A percentile compares a stretch with the other conserved stretches of the same genome.
Conservation (phyloP, 768 basidiomycete species). For the Rhodocollybia butyracea region DNA sequence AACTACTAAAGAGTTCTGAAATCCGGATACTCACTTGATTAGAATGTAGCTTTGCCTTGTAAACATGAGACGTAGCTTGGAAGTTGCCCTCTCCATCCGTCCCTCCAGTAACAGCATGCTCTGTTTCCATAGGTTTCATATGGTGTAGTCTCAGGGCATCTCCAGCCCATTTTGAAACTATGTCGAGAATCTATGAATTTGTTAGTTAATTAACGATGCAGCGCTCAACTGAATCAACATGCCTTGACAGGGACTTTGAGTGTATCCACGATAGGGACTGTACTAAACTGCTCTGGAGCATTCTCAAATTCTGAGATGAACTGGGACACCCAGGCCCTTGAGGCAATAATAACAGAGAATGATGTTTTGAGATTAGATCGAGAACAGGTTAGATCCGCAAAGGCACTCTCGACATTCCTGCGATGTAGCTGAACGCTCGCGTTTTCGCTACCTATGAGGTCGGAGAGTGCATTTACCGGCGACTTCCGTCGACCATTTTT, state of each 20-base stretch:
- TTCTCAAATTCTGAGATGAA: constrained; percentile 39
- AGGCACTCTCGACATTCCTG: constrained; percentile 33
- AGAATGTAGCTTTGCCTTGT: constrained; percentile 29
- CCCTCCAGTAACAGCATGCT: constrained; percentile 36
- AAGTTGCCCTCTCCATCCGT: constrained; percentile 20
- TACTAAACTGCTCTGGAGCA: constrained; percentile 38
- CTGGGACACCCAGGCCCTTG: constrained; percentile 49
- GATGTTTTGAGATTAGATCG: constrained; percentile 22
- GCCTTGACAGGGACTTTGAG: constrained; percentile 24
- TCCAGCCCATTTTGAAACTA: constrained; percentile 43
- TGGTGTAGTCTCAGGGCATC: constrained; percentile 45
- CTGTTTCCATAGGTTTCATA: constrained; percentile 40
- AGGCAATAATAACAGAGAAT: constrained; percentile 30
- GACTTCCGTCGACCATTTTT: constrained; percentile 29
- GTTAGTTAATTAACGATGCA: background rate
- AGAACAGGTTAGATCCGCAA: constrained; percentile 30
- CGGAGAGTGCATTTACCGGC: constrained; percentile 39
- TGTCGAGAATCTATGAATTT: constrained; percentile 30
- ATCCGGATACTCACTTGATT: constrained; percentile 32
- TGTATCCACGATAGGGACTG: constrained; percentile 39
- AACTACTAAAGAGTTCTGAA: background rate
- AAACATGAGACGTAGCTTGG: constrained; percentile 33
- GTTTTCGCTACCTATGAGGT: constrained; percentile 35
- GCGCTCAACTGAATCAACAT: constrained; percentile 20
- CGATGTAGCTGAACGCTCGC: constrained; percentile 27